Evolutionary conservation across 768 basidiomycete species (phyloP).

Genomic region (Pluteus cervinus): DNA sequence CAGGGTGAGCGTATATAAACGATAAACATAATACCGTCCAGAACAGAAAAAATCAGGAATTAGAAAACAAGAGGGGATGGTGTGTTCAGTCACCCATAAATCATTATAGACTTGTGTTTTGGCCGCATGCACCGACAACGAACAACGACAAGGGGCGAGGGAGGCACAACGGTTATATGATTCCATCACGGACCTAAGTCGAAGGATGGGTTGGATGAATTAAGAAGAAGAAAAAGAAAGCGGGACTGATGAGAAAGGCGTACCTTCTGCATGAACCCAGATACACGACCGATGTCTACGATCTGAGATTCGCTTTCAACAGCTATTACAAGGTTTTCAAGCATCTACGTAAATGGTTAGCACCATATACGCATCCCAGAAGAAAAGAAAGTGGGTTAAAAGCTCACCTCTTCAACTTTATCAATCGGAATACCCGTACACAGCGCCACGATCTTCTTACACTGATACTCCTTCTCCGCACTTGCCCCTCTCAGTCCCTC

Average conservation of each 20-base stretch:
- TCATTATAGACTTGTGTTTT: too few species aligned
- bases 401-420: constrained; percentile 82
- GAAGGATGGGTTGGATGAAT: neutral
- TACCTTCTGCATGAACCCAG: constrained; percentile 90
- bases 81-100: too few species aligned
- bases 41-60: too few species aligned
- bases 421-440: constrained; percentile 85
- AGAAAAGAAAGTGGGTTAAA: neutral
- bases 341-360: constrained; percentile 43
- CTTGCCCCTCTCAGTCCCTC: constrained; percentile 69
- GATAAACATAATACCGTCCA: too few species aligned
- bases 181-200: constrained; percentile 52
- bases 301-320: constrained; percentile 83
- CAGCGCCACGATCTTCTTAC: constrained; percentile 84
- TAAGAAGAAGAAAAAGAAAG: neutral
- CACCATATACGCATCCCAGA: neutral
- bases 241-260: too few species aligned
- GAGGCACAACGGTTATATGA: constrained; percentile 40
- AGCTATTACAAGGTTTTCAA: constrained; percentile 79
- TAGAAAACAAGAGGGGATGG: too few species aligned
- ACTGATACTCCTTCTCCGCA: constrained; percentile 87
- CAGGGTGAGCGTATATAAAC: too few species aligned
- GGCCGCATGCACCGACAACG: too few species aligned
- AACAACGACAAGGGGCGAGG: constrained; percentile 10
- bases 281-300: constrained; percentile 79